These are phyloP conservation scores for Eucalyptus lansdowneana DNA, from an alignment of 345 rosid genomes.

Conservation along the genomic window DNA sequence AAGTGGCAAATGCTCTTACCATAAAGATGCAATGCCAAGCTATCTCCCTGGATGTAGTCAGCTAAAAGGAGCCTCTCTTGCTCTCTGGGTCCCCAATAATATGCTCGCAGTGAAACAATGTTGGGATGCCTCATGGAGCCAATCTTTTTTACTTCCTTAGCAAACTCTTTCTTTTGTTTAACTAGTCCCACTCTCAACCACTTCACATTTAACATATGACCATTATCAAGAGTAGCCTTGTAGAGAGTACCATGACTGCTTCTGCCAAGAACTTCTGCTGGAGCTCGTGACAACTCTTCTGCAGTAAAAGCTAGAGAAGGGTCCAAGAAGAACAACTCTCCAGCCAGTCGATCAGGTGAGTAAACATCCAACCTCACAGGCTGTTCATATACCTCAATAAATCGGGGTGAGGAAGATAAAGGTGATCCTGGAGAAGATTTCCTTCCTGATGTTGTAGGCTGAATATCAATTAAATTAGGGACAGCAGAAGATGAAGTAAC, in stretches of 20 bases:
- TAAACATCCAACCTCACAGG: slow-evolving; percentile 69
- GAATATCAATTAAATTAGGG: slow-evolving; percentile 48
- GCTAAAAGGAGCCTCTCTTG: slow-evolving; percentile 90
- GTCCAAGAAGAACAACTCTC: slow-evolving; percentile 78
- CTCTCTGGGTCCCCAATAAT: slow-evolving; percentile 95
- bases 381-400: slow-evolving; percentile 44
- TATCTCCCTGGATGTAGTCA: slow-evolving; percentile 78
- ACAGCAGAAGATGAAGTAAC: slow-evolving; percentile 18
- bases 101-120: slow-evolving; percentile 75
- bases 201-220: slow-evolving; percentile 82
- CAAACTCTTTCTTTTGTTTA: slow-evolving; percentile 82
- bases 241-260: slow-evolving; percentile 95
- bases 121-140: slow-evolving; percentile 65
- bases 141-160: slow-evolving; percentile 75
- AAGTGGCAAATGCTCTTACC: slow-evolving; percentile 33
- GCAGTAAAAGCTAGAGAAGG: slow-evolving; percentile 65
- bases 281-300: slow-evolving; percentile 91
- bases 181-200: slow-evolving; percentile 95
- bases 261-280: slow-evolving; percentile 98
- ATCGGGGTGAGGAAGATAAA: slow-evolving; percentile 62
- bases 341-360: slow-evolving; percentile 94
- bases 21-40: slow-evolving; percentile 84
- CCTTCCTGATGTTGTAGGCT: slow-evolving; percentile 52
- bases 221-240: slow-evolving; percentile 77
- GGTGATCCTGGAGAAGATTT: slow-evolving; percentile 78